Evolutionary conservation across 805 yeast genomes (phyloP), one percentile per base, ranked within the genome.

Genomic region (Metschnikowia continentalis): DNA sequence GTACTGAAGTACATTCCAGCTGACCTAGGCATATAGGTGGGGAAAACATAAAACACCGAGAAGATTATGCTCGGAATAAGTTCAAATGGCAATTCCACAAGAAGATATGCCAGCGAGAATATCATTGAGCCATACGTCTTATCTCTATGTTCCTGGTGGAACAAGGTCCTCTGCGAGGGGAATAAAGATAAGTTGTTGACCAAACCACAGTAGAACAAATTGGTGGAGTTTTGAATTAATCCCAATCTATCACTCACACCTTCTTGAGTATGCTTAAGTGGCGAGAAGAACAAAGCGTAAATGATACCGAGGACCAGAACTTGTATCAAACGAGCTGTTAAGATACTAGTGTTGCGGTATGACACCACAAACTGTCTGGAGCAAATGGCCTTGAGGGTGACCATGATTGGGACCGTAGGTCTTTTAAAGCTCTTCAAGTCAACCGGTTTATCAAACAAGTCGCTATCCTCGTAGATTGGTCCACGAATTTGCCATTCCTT

Each of bases 61-160:
- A 86, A 86, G 6, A 86, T 52, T 3, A 83, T 54, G 10, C 85
- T 72, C 0, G 88, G 78, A 11, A 82, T 41, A 1, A 85, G 62
- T 61, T 87, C 94, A 50, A 82, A 79, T 1, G 89, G 90, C n/a
- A 84, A 54, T 59, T 86, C 94, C 46, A 83, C 72, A 1, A 80
- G 46, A 13, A 84, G 65, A 62, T 87, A 87, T 8, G 81, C 74
- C 14, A 72, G 48, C 56, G 83, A 81, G 61, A 90, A 90, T 2
- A 89, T 83, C 2, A 73, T 61, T 2, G 81, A 75, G 0, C 86
- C 85, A 59, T 88, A 86, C 6, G 86, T 80, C 23, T 81, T 82
- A 61, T 89, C 96, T 53, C 78, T 78, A 57, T 82, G 82, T 60
- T 90, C 96, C 52, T 86, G 86, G 64, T 87, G 88, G 62, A 90